These are phyloP conservation scores for Leucocoprinus birnbaumii DNA, from an alignment of 768 basidiomycete species.

Conservation along the genomic window DNA sequence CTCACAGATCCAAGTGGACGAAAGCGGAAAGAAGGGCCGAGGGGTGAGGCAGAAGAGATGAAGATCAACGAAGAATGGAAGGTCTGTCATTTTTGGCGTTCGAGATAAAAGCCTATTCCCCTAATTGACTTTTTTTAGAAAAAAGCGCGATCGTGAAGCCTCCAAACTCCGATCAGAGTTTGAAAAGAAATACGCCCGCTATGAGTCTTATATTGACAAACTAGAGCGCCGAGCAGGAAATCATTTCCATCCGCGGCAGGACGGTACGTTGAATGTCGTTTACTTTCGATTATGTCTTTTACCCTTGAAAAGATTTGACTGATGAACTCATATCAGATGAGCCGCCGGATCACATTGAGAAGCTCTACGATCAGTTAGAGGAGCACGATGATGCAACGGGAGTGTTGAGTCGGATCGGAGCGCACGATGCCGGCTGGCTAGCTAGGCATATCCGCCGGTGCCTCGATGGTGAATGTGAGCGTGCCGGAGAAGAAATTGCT, in stretches of 20 bases:
- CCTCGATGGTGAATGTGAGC: constrained; percentile 46
- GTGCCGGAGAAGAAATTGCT: constrained; percentile 58
- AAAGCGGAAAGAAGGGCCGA: constrained; percentile 54
- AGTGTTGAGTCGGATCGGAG: constrained; percentile 37
- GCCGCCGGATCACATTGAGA: constrained; percentile 47
- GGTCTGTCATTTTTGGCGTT: constrained; percentile 36
- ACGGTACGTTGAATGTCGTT: constrained; percentile 29
- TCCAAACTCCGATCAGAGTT: constrained; percentile 54
- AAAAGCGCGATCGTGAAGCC: constrained; percentile 54
- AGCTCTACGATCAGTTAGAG: constrained; percentile 64
- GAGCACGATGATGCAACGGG: constrained; percentile 43
- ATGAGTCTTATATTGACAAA: constrained; percentile 63
- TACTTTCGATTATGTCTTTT: background rate
- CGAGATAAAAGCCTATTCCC: background rate
- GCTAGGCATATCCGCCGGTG: constrained; percentile 49
- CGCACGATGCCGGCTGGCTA: constrained; percentile 61
- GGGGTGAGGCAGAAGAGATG: constrained; percentile 69
- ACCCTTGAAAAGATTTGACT: background rate
- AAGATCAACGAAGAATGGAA: constrained; percentile 63
- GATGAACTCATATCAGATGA: constrained; percentile 24
- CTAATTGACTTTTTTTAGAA: constrained; percentile 34
- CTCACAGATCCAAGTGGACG: constrained; percentile 44
- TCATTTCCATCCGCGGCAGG: constrained; percentile 35
- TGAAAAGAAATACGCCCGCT: constrained; percentile 49
- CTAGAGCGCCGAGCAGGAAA: constrained; percentile 55